Evolutionary conservation across 192 early-diverging fungal genomes (phyloP), one percentile per base, ranked within the genome.

Genomic region (Backusella tuberculispora): DNA sequence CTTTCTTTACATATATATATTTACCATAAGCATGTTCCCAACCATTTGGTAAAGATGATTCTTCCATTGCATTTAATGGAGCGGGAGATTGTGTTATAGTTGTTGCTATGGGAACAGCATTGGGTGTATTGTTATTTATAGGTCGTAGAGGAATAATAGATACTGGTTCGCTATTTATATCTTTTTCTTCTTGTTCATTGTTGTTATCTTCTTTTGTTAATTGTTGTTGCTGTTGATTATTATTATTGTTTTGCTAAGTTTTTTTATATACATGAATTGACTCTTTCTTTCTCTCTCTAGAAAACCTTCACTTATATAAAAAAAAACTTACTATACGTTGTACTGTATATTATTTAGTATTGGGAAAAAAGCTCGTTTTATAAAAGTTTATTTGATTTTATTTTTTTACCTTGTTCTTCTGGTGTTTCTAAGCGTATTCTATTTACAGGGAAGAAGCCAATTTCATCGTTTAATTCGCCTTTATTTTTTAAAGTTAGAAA

Each of bases 1-100:
- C 7, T 42, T 45, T 12, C 24, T 46, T 66, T 19, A 42, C 1
- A n/a, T 24, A 45, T 38, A n/a, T 37, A 15, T 10, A 12, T 40
- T 73, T 81, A 86, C 85, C 85, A 65, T 81, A 78, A 13, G 83
- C 85, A 63, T 74, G 70, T 40, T 73, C 76, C 85, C 85, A 86
- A 6, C 83, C 85, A 4, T 76, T 64, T 47, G 85, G 83, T 15
- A 86, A 48, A 14, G 66, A 44, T 24, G 68, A n/a, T 9, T 78
- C 80, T 26, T 60, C 29, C 29, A 34, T 12, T 26, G 53, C 3
- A 3, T 19, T 19, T 60, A 60, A 26, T 13, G 53, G 53, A 0
- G 10, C 13, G 3, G 53, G 53, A 12, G 53, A 60, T 10, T 26
- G 10, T 60, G 53, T 60, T 60, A 12, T 4, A 21, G 3, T 14